Conservation (phyloP, 345 rosid genomes). For the Conringia planisiliqua region DNA sequence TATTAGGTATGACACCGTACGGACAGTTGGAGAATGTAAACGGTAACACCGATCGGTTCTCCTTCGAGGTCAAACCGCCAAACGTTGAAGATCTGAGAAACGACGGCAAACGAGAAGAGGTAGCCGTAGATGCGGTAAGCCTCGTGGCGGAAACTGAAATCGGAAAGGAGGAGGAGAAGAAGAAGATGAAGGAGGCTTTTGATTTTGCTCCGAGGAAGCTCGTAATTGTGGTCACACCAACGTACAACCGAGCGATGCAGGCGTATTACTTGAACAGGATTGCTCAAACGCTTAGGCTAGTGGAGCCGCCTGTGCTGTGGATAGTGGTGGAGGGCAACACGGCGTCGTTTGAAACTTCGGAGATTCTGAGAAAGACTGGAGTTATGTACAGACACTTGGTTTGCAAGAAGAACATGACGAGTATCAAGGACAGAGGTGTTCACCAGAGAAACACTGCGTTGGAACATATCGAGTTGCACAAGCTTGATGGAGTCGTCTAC, state of each 20-base stretch:
- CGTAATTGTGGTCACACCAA: constrained; percentile 78
- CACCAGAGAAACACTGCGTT: constrained; percentile 73
- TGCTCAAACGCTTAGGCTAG: constrained; percentile 74
- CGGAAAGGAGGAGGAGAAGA: neutral
- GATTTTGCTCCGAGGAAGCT: constrained; percentile 58
- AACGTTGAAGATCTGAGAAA: constrained; percentile 45
- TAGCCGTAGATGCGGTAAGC: constrained; percentile 35
- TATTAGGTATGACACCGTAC: constrained; percentile 61
- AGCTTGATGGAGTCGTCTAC: constrained; percentile 78
- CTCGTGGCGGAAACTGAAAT: constrained; percentile 27
- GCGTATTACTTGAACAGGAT: constrained; percentile 70
- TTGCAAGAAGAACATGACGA: constrained; percentile 46
- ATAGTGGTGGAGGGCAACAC: constrained; percentile 73
- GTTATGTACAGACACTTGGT: constrained; percentile 87
- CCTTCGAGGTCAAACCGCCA: constrained; percentile 64
- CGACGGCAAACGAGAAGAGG: constrained; percentile 23
- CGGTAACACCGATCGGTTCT: constrained; percentile 40
- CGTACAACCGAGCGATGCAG: constrained; percentile 75
- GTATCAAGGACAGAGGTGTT: constrained; percentile 67
- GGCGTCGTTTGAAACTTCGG: constrained; percentile 79
- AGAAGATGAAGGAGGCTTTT: neutral
- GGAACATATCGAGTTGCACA: constrained; percentile 75
- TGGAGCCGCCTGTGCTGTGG: constrained; percentile 81
- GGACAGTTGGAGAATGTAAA: constrained; percentile 51
- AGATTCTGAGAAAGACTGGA: constrained; percentile 71